A percentile compares a stretch with the other conserved stretches of the same genome.
Evolutionary conservation across 1,139 yeast genomes (phyloP).

Genomic region (Lodderomyces pseudojiufengensis): DNA sequence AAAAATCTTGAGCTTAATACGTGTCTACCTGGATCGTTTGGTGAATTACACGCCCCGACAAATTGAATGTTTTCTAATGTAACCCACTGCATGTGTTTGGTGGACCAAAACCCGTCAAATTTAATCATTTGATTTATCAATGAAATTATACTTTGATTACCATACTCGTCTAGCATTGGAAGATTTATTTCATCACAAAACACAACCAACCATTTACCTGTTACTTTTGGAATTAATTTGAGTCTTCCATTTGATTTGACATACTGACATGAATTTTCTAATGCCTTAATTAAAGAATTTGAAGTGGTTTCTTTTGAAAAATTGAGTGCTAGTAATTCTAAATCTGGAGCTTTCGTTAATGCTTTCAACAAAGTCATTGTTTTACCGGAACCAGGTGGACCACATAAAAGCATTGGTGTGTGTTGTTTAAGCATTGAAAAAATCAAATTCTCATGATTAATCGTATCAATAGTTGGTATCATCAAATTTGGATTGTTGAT

Average conservation of each 20-base stretch:
- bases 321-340: constrained; percentile 67
- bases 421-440: constrained; percentile 56
- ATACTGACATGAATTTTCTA: constrained; percentile 74
- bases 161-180: constrained; percentile 71
- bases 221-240: constrained; percentile 54
- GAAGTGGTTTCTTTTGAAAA: constrained; percentile 84
- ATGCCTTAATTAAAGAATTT: constrained; percentile 52
- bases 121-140: constrained; percentile 75
- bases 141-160: constrained; percentile 72
- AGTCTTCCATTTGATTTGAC: constrained; percentile 49
- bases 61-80: constrained; percentile 63
- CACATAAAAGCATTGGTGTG: constrained; percentile 71
- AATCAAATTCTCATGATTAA: constrained; percentile 61
- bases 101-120: constrained; percentile 74
- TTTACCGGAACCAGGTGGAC: constrained; percentile 98
- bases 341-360: constrained; percentile 52
- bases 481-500: constrained; percentile 62
- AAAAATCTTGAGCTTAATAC: constrained; percentile 59
- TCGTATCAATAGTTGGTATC: constrained; percentile 78
- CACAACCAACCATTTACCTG: constrained; percentile 73
- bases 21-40: constrained; percentile 75
- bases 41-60: constrained; percentile 95
- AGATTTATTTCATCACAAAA: constrained; percentile 93
- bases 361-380: constrained; percentile 85
- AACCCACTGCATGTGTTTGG: constrained; percentile 63